phyloP scores from a whole-genome alignment of 495 filamentous ascomycete species.

The Schizothecium vesticola region DNA sequence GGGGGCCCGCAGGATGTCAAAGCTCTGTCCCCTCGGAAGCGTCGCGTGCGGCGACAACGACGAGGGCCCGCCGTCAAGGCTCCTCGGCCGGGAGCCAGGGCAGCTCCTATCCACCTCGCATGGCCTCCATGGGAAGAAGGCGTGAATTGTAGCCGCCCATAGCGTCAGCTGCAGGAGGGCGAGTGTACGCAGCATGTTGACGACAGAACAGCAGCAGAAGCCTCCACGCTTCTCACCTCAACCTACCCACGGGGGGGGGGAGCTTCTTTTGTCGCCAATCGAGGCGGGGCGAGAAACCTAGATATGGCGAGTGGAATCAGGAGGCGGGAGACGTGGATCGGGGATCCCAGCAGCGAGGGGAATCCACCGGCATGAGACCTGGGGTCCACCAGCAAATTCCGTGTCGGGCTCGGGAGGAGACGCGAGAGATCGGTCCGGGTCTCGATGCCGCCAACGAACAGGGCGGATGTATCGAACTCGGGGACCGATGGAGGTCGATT shows the following conservation, averaged over 20 bases:
- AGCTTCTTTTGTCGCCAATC: constrained; percentile 9
- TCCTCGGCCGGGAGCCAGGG: neutral
- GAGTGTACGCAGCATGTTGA: constrained; percentile 36
- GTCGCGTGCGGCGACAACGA: neutral
- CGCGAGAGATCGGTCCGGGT: constrained; percentile 1
- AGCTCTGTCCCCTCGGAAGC: neutral
- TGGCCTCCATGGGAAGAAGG: constrained; percentile 34
- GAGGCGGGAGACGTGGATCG: neutral
- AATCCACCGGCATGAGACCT: neutral
- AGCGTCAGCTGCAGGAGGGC: constrained; percentile 37
- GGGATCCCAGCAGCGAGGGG: neutral
- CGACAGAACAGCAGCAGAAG: constrained; percentile 9
- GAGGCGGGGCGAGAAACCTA: neutral
- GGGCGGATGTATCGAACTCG: constrained; percentile 1
- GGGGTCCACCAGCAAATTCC: constrained; percentile 3
- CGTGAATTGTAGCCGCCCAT: constrained; percentile 35
- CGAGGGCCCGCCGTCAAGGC: neutral
- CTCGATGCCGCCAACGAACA: neutral
- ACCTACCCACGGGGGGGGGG: constrained; percentile 7
- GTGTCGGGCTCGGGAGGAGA: neutral
- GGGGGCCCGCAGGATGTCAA: constrained; percentile 1
- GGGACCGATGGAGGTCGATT: constrained; percentile 3
- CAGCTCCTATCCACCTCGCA: constrained; percentile 19
- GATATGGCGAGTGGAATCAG: neutral
- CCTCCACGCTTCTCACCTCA: constrained; percentile 26